A percentile compares a stretch with the other conserved stretches of the same genome.
Conservation (phyloP, 441 rosid genomes). For the Adansonia madagascariensis region DNA sequence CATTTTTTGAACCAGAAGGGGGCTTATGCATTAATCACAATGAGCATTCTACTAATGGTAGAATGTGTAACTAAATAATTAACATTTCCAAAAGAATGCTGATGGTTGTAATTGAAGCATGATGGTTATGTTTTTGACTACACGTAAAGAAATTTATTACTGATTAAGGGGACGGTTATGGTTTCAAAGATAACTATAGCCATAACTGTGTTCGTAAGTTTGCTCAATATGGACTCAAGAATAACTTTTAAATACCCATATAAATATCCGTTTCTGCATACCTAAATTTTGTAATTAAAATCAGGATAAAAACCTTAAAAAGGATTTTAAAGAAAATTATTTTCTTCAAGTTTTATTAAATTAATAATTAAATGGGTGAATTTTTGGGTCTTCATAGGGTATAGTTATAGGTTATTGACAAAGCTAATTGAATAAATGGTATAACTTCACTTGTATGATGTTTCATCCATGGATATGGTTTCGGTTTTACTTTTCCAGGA, state of each 20-base stretch:
- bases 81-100: neutral
- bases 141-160: neutral
- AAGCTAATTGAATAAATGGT: neutral
- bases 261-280: neutral
- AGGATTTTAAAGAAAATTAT: neutral
- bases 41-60: neutral
- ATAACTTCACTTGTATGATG: neutral
- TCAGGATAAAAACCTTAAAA: constrained; percentile 5
- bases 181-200: neutral
- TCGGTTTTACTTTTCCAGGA: neutral
- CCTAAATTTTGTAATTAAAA: neutral
- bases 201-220: neutral
- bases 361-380: neutral
- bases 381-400: neutral
- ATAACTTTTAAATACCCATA: neutral
- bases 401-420: neutral
- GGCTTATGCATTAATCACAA: neutral
- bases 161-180: neutral
- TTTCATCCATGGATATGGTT: neutral
- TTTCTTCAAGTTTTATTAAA: constrained; percentile 3
- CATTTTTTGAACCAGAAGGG: neutral
- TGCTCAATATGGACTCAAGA: neutral
- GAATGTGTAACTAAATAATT: neutral
- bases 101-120: neutral
- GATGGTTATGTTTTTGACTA: neutral